Percentiles rank a stretch among this genome's conserved stretches.
These are phyloP conservation scores for Pythium monospermum DNA, from an alignment of 352 stramenopile species.

Conservation along the genomic window DNA sequence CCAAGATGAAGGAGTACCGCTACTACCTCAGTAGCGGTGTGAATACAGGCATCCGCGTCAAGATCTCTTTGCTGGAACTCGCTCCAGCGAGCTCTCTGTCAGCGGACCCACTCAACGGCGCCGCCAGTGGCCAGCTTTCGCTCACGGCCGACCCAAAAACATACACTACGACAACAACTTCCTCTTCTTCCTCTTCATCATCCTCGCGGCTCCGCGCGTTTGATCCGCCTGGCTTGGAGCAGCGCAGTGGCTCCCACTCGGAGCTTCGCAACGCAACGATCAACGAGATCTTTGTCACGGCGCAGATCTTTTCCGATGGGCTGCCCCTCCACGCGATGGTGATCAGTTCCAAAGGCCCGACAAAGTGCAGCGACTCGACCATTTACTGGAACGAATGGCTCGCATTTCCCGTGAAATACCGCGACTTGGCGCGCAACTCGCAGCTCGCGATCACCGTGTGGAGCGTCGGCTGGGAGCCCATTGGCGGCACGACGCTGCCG, in stretches of 20 bases:
- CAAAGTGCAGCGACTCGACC: constrained; percentile 82
- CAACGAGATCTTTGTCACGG: constrained; percentile 85
- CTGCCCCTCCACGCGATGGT: constrained; percentile 79
- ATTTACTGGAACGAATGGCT: constrained; percentile 90
- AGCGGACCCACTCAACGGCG: constrained; percentile 3
- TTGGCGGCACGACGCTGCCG: constrained; percentile 80
- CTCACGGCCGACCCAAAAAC: constrained; percentile 15
- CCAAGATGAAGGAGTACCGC: constrained; percentile 82
- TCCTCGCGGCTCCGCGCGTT: constrained; percentile 24
- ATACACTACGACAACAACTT: constrained; percentile 1
- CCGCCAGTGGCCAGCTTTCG: constrained; percentile 7
- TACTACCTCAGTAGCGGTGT: constrained; percentile 88
- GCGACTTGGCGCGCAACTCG: constrained; percentile 83
- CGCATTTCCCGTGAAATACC: constrained; percentile 78
- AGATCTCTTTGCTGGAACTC: constrained; percentile 74
- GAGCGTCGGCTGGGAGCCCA: constrained; percentile 72
- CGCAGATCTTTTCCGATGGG: constrained; percentile 85
- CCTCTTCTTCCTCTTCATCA: constrained; percentile 1
- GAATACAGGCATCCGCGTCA: constrained; percentile 73
- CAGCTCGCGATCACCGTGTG: constrained; percentile 82
- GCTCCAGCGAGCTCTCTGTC: constrained; percentile 28
- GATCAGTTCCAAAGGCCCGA: constrained; percentile 79
- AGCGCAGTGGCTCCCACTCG: constrained; percentile 51
- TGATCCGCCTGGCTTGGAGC: constrained; percentile 37
- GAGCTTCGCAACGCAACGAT: constrained; percentile 78